Evolutionary conservation across 306 rosid species (phyloP).

Genomic region (Rubus parviflorus): DNA sequence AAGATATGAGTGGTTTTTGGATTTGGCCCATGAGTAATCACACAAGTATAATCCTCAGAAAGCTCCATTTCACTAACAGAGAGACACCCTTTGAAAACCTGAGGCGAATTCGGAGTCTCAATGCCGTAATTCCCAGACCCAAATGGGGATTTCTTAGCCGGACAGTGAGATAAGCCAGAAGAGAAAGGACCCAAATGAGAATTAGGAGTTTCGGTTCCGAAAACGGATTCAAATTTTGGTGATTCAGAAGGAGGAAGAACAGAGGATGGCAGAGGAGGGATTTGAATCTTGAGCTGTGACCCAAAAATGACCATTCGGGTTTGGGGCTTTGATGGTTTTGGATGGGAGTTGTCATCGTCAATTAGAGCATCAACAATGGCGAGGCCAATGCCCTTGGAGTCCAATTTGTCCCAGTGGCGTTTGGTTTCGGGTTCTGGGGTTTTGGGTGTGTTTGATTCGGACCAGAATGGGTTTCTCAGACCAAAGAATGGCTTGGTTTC

Average conservation of each 20-base stretch:
- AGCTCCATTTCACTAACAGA: constrained; percentile 75
- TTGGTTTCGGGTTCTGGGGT: constrained; percentile 44
- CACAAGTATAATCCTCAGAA: constrained; percentile 90
- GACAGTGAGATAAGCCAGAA: constrained; percentile 35
- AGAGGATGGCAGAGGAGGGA: constrained; percentile 41
- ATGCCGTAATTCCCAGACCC: constrained; percentile 27
- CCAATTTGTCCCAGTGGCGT: constrained; percentile 56
- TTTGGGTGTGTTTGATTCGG: constrained; percentile 50
- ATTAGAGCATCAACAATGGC: constrained; percentile 73
- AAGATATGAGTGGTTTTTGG: constrained; percentile 81
- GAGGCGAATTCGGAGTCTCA: constrained; percentile 30
- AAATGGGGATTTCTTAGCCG: constrained; percentile 37
- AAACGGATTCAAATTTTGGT: constrained; percentile 33
- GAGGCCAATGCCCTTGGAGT: constrained; percentile 69
- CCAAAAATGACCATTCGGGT: constrained; percentile 71
- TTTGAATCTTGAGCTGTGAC: constrained; percentile 77
- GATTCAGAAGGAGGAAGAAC: constrained; percentile 34
- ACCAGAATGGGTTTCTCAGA: constrained; percentile 59
- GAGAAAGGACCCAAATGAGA: constrained; percentile 45
- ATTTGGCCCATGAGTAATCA: constrained; percentile 71
- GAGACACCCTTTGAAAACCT: constrained; percentile 47
- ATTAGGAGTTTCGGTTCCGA: constrained; percentile 35
- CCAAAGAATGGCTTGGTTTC: constrained; percentile 58
- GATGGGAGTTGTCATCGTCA: constrained; percentile 42
- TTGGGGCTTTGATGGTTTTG: constrained; percentile 36